Evolutionary conservation across 805 yeast species (phyloP).

Genomic region (Saturnispora dispora): DNA sequence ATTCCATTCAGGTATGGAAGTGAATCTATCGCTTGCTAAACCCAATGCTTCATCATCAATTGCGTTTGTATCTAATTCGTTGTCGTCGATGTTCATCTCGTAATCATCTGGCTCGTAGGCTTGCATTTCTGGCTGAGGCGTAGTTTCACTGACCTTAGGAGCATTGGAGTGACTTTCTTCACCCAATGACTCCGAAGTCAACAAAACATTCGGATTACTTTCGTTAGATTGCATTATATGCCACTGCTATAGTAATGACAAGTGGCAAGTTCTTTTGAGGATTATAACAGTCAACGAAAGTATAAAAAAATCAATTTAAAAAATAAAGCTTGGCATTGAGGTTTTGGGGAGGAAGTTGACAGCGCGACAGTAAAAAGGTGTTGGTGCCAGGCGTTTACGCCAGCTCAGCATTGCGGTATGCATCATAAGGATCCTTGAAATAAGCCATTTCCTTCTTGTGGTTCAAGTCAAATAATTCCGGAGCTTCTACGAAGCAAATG

Average conservation of each 20-base stretch:
- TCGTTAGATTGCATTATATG: background rate
- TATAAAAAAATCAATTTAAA: background rate
- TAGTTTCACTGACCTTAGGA: background rate
- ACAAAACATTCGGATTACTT: background rate
- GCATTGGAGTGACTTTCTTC: background rate
- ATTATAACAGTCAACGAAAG: background rate
- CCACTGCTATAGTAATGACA: background rate
- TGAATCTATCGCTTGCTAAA: constrained; percentile 49
- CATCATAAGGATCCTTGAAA: constrained; percentile 6
- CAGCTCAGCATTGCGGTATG: background rate
- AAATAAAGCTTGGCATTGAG: background rate
- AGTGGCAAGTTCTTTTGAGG: background rate
- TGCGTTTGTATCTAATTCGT: background rate
- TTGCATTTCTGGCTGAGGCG: constrained; percentile 2
- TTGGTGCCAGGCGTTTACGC: background rate
- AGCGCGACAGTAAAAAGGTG: background rate
- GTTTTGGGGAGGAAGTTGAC: background rate
- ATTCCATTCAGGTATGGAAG: constrained; percentile 51
- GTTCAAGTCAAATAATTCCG: constrained; percentile 63
- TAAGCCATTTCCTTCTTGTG: constrained; percentile 41
- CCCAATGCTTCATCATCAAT: constrained; percentile 4
- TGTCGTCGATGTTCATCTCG: constrained; percentile 1
- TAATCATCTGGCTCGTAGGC: constrained; percentile 6
- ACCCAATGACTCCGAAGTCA: background rate
- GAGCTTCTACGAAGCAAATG: constrained; percentile 74